Base-by-base conservation (phyloP, 2,329 filamentous ascomycete species). In the Emmonsiellopsis sp. region DNA sequence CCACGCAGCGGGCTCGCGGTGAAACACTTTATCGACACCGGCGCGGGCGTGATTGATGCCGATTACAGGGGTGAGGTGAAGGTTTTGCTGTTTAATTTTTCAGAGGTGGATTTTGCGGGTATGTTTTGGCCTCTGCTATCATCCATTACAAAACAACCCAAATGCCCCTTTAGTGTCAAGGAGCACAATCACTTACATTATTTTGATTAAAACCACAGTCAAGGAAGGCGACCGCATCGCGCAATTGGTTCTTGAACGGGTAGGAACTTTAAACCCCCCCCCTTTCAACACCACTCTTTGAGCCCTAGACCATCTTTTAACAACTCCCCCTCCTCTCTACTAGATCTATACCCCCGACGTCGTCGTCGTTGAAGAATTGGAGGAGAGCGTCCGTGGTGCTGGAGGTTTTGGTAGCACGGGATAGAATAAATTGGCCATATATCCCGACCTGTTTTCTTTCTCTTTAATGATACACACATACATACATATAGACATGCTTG, bases 1-100 rank as follows among this genome's bases (percentile, higher is more conserved):
- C 91, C 91, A 8, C 87, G 91, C 59, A 93, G 88, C n/a, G 90
- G 90, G 47, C 84, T 95, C 37, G 92, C 92, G 2, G 79, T 84
- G 56, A 98, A 98, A 76, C 84, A 97, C 75, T 93, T 91, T 73
- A 97, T 98, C 68, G 90, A 96, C 70, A 93, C 88, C 0, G 90
- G 94, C 57, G 93, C 93, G 0, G 93, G 93, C 52, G 93, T 98
- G 59, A 97, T 98, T 63, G 93, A 98, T 71, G 91, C 92, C 36
- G 93, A 98, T 72, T 98, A 98, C 76, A 82, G 93, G 37, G 93
- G 93, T 17, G 87, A 87, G 61, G 86, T 98, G 64, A 95, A 94
- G 77, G 87, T 98, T 31, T 79, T 98, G 60, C 81, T 98, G 51
- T 97, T 97, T 72, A 98, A 98, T 75, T 85, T 95, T 70, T 80